phyloP scores from a whole-genome alignment of 768 basidiomycete genomes.

The Amanita pseudoporphyria region DNA sequence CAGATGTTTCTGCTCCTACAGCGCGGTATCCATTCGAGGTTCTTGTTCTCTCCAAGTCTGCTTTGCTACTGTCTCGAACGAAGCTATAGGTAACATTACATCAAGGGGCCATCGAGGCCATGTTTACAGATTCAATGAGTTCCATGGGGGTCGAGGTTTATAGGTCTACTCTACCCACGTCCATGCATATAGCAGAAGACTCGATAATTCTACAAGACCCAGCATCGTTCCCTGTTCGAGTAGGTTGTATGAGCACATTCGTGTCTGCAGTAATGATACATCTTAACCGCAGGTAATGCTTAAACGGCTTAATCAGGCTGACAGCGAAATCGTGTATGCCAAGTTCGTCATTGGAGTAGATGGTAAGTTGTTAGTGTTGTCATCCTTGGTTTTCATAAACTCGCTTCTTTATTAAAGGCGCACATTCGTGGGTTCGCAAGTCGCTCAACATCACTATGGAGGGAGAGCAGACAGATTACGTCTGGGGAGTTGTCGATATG shows the following conservation, averaged over 20 bases:
- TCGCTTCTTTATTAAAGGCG: slow-evolving; percentile 39
- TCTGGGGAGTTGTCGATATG: slow-evolving; percentile 80
- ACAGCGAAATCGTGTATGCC: slow-evolving; percentile 46
- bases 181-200: slow-evolving; percentile 36
- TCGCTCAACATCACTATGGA: slow-evolving; percentile 57
- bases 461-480: slow-evolving; percentile 66
- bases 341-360: slow-evolving; percentile 75
- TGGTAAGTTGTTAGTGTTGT: slow-evolving; percentile 27
- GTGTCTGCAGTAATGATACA: neutral
- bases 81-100: slow-evolving; percentile 40
- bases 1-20: slow-evolving; percentile 46
- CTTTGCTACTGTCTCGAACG: neutral
- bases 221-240: slow-evolving; percentile 26
- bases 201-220: slow-evolving; percentile 32
- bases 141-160: slow-evolving; percentile 36
- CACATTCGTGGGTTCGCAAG: slow-evolving; percentile 80
- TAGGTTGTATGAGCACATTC: slow-evolving; percentile 12
- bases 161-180: slow-evolving; percentile 38
- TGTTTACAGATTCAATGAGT: slow-evolving; percentile 48
- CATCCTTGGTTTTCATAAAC: slow-evolving; percentile 27
- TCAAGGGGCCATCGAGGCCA: slow-evolving; percentile 53
- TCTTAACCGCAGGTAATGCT: slow-evolving; percentile 29
- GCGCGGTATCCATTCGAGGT: slow-evolving; percentile 71
- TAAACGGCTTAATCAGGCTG: slow-evolving; percentile 23
- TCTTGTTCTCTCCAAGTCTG: neutral